A percentile compares a stretch with the other conserved stretches of the same genome.
Conservation (phyloP, 352 stramenopile genomes). For the Phytophthora pini region DNA sequence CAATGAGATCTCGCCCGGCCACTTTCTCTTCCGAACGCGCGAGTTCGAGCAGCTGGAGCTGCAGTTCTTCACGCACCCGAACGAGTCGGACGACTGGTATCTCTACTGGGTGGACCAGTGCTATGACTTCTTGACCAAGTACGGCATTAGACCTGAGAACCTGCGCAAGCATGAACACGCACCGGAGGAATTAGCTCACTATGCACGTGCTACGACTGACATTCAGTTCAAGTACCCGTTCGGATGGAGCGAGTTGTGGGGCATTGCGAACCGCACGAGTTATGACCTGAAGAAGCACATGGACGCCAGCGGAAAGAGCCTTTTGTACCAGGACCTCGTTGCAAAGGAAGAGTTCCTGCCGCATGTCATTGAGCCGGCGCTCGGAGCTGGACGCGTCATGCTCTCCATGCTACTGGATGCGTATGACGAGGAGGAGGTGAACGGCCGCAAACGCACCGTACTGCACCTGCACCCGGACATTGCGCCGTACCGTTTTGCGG, state of each 20-base stretch:
- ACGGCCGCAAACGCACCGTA: conserved; percentile 78
- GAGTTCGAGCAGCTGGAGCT: conserved; percentile 99
- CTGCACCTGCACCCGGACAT: conserved; percentile 95
- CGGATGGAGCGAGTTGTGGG: conserved; percentile 96
- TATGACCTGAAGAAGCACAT: conserved; percentile 97
- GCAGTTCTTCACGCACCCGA: conserved; percentile 81
- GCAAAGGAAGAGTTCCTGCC: conserved; percentile 92
- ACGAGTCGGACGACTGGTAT: conserved; percentile 81
- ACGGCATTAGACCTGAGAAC: conserved; percentile 89
- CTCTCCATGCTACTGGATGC: conserved; percentile 95
- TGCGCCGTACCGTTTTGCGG: conserved; percentile 92
- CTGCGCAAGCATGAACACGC: conserved; percentile 94
- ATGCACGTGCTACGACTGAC: conserved; percentile 96
- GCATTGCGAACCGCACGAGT: conserved; percentile 95
- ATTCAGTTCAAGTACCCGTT: conserved; percentile 98
- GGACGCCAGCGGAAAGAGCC: conserved; percentile 92
- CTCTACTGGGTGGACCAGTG: conserved; percentile 94
- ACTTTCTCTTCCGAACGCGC: conserved; percentile 97
- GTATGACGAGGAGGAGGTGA: conserved; percentile 96
- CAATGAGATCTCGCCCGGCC: conserved; percentile 98
- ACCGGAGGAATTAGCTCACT: conserved; percentile 95
- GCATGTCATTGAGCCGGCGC: conserved; percentile 94
- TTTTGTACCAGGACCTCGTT: conserved; percentile 67
- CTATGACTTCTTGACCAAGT: conserved; percentile 90
- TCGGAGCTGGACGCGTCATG: conserved; percentile 93